Base-by-base conservation (phyloP, 805 yeast genomes). In the Metschnikowia peoriensis region DNA sequence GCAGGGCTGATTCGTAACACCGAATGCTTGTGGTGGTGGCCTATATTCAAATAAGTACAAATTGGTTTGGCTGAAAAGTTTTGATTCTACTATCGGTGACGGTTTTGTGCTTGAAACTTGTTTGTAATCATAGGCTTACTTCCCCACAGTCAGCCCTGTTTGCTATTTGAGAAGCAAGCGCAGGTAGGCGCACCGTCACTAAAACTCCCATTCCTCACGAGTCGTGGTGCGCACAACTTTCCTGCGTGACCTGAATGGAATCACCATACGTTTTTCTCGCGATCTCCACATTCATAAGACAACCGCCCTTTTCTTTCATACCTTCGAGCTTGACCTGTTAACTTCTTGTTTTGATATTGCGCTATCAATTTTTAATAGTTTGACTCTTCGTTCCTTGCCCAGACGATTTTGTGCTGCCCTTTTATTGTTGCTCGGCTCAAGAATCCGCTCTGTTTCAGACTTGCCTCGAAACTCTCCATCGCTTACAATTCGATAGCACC, bases 211-310 rank as follows among this genome's bases (percentile, higher is more conserved):
- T 43, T 15, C 15, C 43, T 35, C 47, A 14, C 38, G 44, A 34
- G 55, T 53, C 59, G 59, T 56, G 58, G 55, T 49, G 44, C 41
- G 55, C 57, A 39, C 61, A 51, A 49, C 41, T 44, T 46, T 53
- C 44, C 57, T 51, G 61, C 61, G 59, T 57, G 59, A 57, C 61
- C 61, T 44, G 47, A 51, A 16, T 54, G 40, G 28, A 44, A 22
- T 45, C 52, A 49, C 51, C 42, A 28, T 43, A 41, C 39, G 49
- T 48, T 49, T 50, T 42, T 51, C 44, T 47, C 54, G 54, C 57
- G 54, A 50, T 53, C 58, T 55, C 55, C 56, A 50, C 57, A 50
- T 37, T 47, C 47, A 35, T 46, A 16, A 12, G 40, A 34, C 38
- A 39, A 10, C 44, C 29, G 43, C 35, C 28, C 42, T 52, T 52